Conservation (phyloP, 805 yeast species). For the Lachancea quebecensis region DNA sequence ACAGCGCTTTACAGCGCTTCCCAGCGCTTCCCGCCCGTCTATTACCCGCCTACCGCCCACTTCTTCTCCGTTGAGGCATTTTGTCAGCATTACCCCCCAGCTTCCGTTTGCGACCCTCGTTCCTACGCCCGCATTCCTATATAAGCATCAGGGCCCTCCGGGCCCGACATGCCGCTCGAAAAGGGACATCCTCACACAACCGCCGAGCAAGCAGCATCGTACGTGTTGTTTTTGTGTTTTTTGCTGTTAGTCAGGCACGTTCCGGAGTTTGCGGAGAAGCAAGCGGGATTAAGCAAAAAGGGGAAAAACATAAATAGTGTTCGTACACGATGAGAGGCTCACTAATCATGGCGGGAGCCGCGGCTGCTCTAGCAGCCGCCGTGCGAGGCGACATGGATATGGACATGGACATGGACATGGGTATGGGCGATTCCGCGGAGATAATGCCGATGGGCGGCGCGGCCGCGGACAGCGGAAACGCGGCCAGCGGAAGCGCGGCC, state of each 20-base stretch:
- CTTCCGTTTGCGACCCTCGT: background rate
- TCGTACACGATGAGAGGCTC: background rate
- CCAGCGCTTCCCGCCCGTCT: too few relatives aligned
- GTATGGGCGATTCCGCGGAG: background rate
- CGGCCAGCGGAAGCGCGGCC: background rate
- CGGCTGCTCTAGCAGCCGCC: background rate
- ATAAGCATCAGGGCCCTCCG: background rate
- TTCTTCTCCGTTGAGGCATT: background rate
- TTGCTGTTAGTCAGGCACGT: background rate
- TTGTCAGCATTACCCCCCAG: background rate
- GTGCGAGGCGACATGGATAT: constrained; percentile 33
- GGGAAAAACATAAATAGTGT: too few relatives aligned
- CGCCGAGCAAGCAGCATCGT: background rate
- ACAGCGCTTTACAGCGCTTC: too few relatives aligned
- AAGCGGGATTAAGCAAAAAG: background rate
- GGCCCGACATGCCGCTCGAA: background rate
- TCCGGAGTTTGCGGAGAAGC: background rate
- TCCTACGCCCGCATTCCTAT: background rate
- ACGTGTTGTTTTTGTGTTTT: background rate
- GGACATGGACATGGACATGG: constrained; percentile 44
- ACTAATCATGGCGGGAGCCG: background rate
- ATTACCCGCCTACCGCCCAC: too few relatives aligned
- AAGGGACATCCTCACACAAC: background rate
- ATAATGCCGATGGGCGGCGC: background rate
- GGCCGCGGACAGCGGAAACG: background rate